Percentiles rank a stretch among this genome's conserved stretches.
Conservation (phyloP, 306 rosid species). For the Oxytropis ochrocephala region DNA sequence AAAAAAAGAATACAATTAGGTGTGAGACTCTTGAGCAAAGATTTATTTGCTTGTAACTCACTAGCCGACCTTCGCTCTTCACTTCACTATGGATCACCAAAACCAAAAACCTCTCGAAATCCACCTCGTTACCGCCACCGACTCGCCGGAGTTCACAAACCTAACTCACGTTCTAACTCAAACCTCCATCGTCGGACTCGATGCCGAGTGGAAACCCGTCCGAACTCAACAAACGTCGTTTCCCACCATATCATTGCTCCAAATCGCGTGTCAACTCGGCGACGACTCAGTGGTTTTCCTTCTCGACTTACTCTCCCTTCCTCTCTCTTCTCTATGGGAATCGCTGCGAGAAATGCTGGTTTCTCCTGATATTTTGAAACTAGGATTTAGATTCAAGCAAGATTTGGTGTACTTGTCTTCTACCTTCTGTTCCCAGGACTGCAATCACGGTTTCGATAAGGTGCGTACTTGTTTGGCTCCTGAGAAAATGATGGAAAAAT, state of each 20-base stretch:
- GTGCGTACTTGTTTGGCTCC: constrained; percentile 28
- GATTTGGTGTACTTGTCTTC: constrained; percentile 70
- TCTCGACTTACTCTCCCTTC: constrained; percentile 54
- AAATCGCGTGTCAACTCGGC: constrained; percentile 64
- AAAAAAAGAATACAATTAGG: no score
- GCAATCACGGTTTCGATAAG: constrained; percentile 60
- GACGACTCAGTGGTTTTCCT: constrained; percentile 49
- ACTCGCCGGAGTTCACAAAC: constrained; percentile 63
- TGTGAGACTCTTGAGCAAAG: no score
- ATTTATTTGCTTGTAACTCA: background rate
- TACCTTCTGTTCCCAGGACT: constrained; percentile 60
- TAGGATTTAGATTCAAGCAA: constrained; percentile 87
- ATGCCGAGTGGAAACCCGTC: constrained; percentile 92
- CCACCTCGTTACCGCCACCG: constrained; percentile 46
- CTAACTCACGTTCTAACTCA: constrained; percentile 41
- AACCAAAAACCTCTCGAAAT: constrained; percentile 28
- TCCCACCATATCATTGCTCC: constrained; percentile 74
- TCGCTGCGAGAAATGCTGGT: constrained; percentile 42
- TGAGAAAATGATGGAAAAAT: background rate
- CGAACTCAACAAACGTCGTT: constrained; percentile 34
- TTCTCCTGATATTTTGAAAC: constrained; percentile 61
- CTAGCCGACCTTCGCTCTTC: background rate
- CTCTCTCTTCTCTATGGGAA: constrained; percentile 55
- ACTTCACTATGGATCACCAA: constrained; percentile 34
- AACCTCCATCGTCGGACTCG: constrained; percentile 63